phyloP scores from a whole-genome alignment of 2,329 filamentous ascomycete genomes.

The Tolypocladium sp. region DNA sequence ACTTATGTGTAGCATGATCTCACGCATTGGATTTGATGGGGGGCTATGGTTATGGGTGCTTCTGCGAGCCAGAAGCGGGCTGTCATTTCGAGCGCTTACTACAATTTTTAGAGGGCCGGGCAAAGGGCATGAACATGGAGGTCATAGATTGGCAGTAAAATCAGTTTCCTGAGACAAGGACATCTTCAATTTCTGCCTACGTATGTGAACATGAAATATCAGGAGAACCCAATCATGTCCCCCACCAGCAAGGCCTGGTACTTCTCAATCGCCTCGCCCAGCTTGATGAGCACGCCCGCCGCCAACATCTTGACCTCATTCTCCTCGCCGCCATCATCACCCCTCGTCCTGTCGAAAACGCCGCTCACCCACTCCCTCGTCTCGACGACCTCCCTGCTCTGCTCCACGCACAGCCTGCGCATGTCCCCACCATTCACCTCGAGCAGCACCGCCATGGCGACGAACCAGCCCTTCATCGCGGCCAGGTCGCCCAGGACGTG shows the following conservation, averaged over 20 bases:
- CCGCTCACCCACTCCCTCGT: constrained; percentile 75
- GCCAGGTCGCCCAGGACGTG: constrained; percentile 50
- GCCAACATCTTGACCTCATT: constrained; percentile 71
- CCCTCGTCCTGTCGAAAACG: constrained; percentile 57
- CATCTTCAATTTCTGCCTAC: neutral
- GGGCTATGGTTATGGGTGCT: neutral
- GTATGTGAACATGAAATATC: neutral
- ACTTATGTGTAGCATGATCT: neutral
- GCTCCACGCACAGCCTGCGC: constrained; percentile 61
- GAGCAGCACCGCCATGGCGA: constrained; percentile 69
- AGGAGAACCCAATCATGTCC: constrained; percentile 40
- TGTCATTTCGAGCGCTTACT: neutral
- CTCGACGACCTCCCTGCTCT: constrained; percentile 73
- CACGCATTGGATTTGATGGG: neutral
- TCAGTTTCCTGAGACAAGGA: neutral
- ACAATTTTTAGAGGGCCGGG: neutral
- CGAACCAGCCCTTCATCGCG: constrained; percentile 66
- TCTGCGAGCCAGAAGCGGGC: neutral
- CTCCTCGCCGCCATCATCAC: constrained; percentile 54
- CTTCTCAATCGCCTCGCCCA: constrained; percentile 73
- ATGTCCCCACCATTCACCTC: constrained; percentile 72
- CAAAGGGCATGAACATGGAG: neutral
- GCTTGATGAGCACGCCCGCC: constrained; percentile 66
- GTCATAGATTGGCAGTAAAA: neutral
- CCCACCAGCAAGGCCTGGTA: constrained; percentile 73